These are phyloP conservation scores for Gliomastix tumulicola DNA, from an alignment of 2,329 filamentous ascomycete genomes.

Conservation along the genomic window DNA sequence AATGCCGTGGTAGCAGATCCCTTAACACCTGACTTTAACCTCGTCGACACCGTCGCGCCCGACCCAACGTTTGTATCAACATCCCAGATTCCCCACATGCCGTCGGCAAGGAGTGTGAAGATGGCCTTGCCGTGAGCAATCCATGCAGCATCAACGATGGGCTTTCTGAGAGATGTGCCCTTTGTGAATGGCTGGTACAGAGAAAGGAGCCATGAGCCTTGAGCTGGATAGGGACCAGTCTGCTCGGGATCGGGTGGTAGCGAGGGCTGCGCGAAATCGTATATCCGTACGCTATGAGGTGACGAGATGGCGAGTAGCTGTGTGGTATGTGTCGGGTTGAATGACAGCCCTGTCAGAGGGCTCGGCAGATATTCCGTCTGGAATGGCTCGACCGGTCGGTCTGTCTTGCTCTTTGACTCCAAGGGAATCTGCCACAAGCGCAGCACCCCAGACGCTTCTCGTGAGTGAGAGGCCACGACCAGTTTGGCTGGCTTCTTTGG, in stretches of 20 bases:
- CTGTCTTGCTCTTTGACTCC: slow-evolving; percentile 23
- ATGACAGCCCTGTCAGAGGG: slow-evolving; percentile 48
- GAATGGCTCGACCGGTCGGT: slow-evolving; percentile 38
- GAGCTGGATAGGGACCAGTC: slow-evolving; percentile 42
- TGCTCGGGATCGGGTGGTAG: slow-evolving; percentile 43
- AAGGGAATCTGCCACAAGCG: slow-evolving; percentile 52
- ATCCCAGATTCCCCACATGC: slow-evolving; percentile 64
- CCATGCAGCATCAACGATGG: slow-evolving; percentile 57
- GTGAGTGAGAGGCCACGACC: slow-evolving; percentile 54
- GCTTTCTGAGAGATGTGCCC: slow-evolving; percentile 44
- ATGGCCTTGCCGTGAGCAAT: slow-evolving; percentile 53
- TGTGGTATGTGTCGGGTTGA: slow-evolving; percentile 48
- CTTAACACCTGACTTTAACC: slow-evolving; percentile 42
- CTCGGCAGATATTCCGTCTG: slow-evolving; percentile 52
- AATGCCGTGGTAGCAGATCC: slow-evolving; percentile 54
- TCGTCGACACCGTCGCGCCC: slow-evolving; percentile 37
- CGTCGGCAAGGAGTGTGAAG: slow-evolving; percentile 51
- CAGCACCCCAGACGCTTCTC: slow-evolving; percentile 51
- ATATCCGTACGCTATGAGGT: slow-evolving; percentile 51
- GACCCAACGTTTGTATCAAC: slow-evolving; percentile 52
- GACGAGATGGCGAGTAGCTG: slow-evolving; percentile 52
- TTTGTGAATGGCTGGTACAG: slow-evolving; percentile 51
- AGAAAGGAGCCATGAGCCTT: slow-evolving; percentile 59
- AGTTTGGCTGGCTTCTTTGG: slow-evolving; percentile 28
- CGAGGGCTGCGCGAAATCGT: slow-evolving; percentile 50